Conservation (phyloP, 345 rosid species). For the Citrus cavaleriei region DNA sequence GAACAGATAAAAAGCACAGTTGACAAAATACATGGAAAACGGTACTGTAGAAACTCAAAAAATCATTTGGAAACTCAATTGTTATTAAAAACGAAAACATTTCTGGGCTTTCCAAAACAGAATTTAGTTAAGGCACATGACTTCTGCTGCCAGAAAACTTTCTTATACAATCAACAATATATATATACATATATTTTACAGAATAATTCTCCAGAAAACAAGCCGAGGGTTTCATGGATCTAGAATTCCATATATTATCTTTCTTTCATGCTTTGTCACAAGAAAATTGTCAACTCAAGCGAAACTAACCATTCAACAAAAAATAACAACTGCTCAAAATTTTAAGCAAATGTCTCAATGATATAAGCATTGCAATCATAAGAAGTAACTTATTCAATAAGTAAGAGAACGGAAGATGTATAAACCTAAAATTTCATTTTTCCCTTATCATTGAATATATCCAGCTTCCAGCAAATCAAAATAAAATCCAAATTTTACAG, state of each 20-base stretch:
- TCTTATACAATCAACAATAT: not conserved
- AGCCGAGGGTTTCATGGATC: not conserved
- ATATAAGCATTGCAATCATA: not conserved
- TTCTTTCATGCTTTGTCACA: not conserved
- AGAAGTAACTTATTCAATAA: not conserved
- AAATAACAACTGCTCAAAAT: not conserved
- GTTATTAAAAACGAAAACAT: not conserved
- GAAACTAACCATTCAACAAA: not conserved
- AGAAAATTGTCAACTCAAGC: not conserved
- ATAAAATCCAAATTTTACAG: not conserved
- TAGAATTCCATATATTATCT: not conserved
- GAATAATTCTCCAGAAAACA: not conserved
- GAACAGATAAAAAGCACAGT: not conserved
- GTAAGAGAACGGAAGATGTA: not conserved
- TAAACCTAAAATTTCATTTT: not conserved
- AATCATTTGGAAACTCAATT: not conserved
- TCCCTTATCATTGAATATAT: constrained; percentile 30
- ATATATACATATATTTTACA: not conserved
- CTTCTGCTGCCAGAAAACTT: not conserved
- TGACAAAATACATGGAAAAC: not conserved
- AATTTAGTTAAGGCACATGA: not conserved
- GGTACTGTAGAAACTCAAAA: not conserved
- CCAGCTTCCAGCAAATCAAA: not conserved
- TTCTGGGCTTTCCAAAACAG: not conserved
- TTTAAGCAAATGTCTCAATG: not conserved